Evolutionary conservation across 2,329 filamentous ascomycete genomes (phyloP).

Genomic region (Colletotrichum acutatum): DNA sequence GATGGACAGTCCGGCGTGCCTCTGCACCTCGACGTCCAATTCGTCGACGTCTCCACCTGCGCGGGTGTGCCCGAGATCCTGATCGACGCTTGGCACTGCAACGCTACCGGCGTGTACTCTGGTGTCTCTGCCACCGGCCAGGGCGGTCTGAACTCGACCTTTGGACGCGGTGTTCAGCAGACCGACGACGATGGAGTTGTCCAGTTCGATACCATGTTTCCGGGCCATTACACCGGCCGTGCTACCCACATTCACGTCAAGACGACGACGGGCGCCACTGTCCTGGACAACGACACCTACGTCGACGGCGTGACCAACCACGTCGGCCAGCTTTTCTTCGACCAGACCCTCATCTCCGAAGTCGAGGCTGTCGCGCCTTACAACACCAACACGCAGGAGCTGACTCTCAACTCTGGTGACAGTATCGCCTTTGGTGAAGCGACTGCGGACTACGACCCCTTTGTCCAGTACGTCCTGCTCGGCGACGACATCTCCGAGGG

Average conservation of each 20-base stretch:
- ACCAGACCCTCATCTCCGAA: background rate
- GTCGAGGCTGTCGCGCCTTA: background rate
- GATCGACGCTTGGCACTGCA: slow-evolving; percentile 8
- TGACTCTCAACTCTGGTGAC: slow-evolving; percentile 47
- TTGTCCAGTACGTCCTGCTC: slow-evolving; percentile 62
- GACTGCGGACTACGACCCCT: slow-evolving; percentile 52
- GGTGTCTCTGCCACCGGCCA: background rate
- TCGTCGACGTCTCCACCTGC: slow-evolving; percentile 13
- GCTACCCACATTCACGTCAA: slow-evolving; percentile 58
- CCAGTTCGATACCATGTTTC: slow-evolving; percentile 55
- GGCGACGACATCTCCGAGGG: slow-evolving; percentile 58
- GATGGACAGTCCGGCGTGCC: slow-evolving; percentile 2
- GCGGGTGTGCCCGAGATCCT: background rate
- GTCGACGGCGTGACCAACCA: background rate
- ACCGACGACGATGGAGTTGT: slow-evolving; percentile 54
- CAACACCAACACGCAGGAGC: background rate
- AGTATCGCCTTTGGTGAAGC: slow-evolving; percentile 52
- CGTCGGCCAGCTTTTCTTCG: slow-evolving; percentile 4
- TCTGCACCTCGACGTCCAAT: slow-evolving; percentile 7
- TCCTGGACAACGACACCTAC: slow-evolving; percentile 43
- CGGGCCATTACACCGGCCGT: slow-evolving; percentile 55
- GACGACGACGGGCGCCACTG: background rate
- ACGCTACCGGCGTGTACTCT: background rate
- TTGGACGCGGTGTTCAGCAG: slow-evolving; percentile 46
- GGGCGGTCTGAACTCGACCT: slow-evolving; percentile 18